Base-by-base conservation (phyloP, 2,329 filamentous ascomycete species). In the Aspergillus sp. region DNA sequence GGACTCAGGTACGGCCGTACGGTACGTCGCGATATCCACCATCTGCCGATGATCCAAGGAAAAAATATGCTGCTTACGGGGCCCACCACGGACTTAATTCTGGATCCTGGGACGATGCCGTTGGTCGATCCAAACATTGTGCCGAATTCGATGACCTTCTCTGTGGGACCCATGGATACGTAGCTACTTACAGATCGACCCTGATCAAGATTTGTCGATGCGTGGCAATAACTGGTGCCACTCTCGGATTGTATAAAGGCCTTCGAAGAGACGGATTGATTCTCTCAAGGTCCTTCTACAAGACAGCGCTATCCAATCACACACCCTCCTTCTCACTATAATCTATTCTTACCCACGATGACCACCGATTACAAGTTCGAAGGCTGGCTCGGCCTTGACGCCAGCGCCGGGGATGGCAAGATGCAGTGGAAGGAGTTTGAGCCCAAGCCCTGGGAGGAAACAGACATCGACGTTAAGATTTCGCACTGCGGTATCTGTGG, bases 401-500 rank as follows among this genome's bases (percentile, higher is more conserved):
- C 76, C 36, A 71, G 73, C 58, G 71, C 81, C 15, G 78, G 72
- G 39, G 67, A 83, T 50, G 83, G 83, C 59, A 82, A 82, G 55
- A 81, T 85, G 77, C 75, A 74, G 32, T 84, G 81, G 81, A 72
- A 79, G 41, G 71, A 81, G 56, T 88, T 82, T 56, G 77, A 85
- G 71, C 85, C 85, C 41, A 89, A 89, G 77, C 72, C 76, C 18
- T 89, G 85, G 82, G 81, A 85, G 44, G 86, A 89, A 68, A 82
- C 79, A 22, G 85, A 89, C 60, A 73, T 89, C 55, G 85, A 88
- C 65, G 86, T 89, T 63, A 80, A 84, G 66, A 74, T 88, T 62
- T 81, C 82, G 0, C 83, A 87, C 74, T 88, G 84, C 63, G 85
- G 86, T 58, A 81, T 89, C 61, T 89, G 86, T 67, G 86, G 84